Percentiles rank a stretch among this genome's conserved stretches.
These are phyloP conservation scores for Stephania cephalantha DNA, from an alignment of 164 flowering plant species.

Conservation along the genomic window DNA sequence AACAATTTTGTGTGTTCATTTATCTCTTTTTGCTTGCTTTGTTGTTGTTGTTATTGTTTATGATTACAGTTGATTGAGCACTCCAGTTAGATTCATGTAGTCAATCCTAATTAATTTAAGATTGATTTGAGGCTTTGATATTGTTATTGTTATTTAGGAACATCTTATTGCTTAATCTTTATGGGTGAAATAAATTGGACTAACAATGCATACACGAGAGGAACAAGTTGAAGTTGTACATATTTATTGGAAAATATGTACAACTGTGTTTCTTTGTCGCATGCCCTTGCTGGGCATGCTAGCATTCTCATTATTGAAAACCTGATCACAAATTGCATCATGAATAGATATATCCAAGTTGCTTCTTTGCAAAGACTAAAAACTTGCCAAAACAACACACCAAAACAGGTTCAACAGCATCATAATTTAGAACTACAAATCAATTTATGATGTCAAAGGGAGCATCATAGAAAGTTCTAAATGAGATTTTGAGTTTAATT, in stretches of 20 bases:
- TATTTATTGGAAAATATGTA: not conserved
- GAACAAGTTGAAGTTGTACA: not conserved
- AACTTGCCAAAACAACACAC: conserved; percentile 3
- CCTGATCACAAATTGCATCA: too few relatives aligned
- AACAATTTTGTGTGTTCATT: too few relatives aligned
- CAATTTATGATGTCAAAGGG: not conserved
- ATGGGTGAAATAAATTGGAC: not conserved
- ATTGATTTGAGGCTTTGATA: not conserved
- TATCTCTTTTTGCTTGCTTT: too few relatives aligned
- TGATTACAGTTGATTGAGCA: too few relatives aligned
- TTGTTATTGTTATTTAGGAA: not conserved
- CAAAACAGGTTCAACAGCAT: not conserved
- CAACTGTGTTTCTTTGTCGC: not conserved
- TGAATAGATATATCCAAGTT: too few relatives aligned
- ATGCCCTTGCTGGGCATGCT: too few relatives aligned
- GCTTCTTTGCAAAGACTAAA: not conserved
- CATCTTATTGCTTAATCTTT: not conserved
- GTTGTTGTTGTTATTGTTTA: too few relatives aligned
- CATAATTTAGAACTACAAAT: not conserved
- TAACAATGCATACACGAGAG: not conserved
- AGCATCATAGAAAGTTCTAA: too few relatives aligned
- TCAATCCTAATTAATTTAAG: too few relatives aligned
- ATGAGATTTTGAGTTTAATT: too few relatives aligned
- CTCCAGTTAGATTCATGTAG: too few relatives aligned
- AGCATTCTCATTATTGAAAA: too few relatives aligned